Conservation (phyloP, 257 asterid genomes). For the Petunia axillaris region DNA sequence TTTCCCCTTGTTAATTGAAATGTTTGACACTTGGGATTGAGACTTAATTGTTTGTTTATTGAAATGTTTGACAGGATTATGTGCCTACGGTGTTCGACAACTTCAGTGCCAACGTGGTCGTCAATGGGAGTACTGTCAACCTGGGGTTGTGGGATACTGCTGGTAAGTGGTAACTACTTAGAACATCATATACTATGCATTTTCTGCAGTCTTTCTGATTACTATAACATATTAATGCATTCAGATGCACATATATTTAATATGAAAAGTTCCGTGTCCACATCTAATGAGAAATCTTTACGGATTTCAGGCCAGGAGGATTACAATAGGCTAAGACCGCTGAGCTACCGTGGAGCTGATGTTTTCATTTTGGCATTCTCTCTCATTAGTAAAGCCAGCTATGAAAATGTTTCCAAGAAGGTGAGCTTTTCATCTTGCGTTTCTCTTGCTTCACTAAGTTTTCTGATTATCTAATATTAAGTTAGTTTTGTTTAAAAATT, state of each 20-base stretch:
- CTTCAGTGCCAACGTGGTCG: slow-evolving; percentile 65
- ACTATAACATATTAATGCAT: too few species aligned
- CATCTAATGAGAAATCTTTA: neutral
- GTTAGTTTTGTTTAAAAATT: slow-evolving; percentile 23
- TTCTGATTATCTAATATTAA: slow-evolving; percentile 17
- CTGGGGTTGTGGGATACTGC: slow-evolving; percentile 69
- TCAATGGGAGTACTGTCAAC: slow-evolving; percentile 56
- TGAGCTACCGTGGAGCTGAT: slow-evolving; percentile 66
- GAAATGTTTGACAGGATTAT: slow-evolving; percentile 60
- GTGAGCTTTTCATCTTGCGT: slow-evolving; percentile 27
- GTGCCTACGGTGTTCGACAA: slow-evolving; percentile 64
- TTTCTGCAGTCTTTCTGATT: slow-evolving; percentile 9
- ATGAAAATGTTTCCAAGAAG: slow-evolving; percentile 63
- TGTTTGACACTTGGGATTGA: neutral
- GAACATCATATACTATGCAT: neutral
- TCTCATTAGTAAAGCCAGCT: slow-evolving; percentile 64
- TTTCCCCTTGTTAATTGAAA: neutral
- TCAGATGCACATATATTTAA: slow-evolving; percentile 1
- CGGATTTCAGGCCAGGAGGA: slow-evolving; percentile 55
- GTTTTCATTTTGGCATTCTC: slow-evolving; percentile 64
- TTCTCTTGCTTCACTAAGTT: neutral
- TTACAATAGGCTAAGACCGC: slow-evolving; percentile 58
- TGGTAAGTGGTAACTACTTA: slow-evolving; percentile 51
- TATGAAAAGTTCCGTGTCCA: neutral
- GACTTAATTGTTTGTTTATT: slow-evolving; percentile 1